Base-by-base conservation (phyloP, 306 rosid species). In the Canavalia ensiformis region DNA sequence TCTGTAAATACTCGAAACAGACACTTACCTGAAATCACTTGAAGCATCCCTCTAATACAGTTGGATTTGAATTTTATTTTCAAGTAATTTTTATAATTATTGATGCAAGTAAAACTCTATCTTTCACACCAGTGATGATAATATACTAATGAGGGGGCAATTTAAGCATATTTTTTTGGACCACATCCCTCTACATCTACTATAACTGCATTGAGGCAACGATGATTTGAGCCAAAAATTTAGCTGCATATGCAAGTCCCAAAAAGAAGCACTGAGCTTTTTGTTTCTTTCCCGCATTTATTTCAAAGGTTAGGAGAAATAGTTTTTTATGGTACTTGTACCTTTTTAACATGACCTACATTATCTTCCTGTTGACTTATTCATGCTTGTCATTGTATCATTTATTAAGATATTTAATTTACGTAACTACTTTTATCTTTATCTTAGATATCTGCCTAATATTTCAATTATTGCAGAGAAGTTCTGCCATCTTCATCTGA, bases 401-500 rank as follows among this genome's bases (percentile, higher is more conserved):
- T 56, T 68, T 44, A 10, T 70, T 51, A 34, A 67, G 50, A 41
- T 52, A 42, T 54, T 51, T 54, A 57, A 31, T 74, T 54, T 25
- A 56, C 10, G 0, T 41, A 18, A 12, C 28, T 52, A 62, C 30
- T 47, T 44, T 55, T 33, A 39, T 76, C 33, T 45, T 28, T 65
- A 28, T 34, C 10, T 68, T 9, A 12, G 30, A 81, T 47, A 13
- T 44, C 18, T 59, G 35, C 51, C 59, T 58, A 33, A 68, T 59
- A 58, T 29, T 56, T 70, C 18, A 31, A 31, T 67, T 59, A 75
- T 25, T 85, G 84, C 91, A 93, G 96, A 57, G 64, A 82, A 74
- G 77, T 66, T 68, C 82, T 71, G 39, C 82, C 81, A 52, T 72
- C 92, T 58, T 60, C 82, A 77, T 84, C 89, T 33, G 87, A 87